Percentiles rank a stretch among this genome's conserved stretches.
phyloP scores from a whole-genome alignment of 2,329 filamentous ascomycete genomes.

The Fusarium sp. region DNA sequence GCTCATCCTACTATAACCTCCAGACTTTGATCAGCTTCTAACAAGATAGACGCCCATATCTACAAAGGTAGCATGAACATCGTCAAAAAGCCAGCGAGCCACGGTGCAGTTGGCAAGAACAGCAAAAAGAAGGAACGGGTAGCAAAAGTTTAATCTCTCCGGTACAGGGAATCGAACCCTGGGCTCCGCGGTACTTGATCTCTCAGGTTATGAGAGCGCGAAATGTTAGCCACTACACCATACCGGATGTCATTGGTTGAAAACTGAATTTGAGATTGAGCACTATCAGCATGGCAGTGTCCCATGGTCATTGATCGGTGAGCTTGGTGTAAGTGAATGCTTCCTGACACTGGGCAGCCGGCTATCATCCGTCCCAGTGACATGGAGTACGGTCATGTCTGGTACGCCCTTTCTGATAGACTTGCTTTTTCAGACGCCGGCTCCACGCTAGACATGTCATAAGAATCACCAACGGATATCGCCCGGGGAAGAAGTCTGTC shows the following conservation, averaged over 20 bases:
- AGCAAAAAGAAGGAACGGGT: neutral
- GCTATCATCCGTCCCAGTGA: neutral
- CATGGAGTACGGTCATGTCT: neutral
- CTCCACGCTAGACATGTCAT: neutral
- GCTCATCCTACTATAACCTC: neutral
- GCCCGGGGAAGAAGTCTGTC: neutral
- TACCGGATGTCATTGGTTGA: constrained; percentile 1
- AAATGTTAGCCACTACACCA: constrained; percentile 25
- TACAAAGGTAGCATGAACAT: neutral
- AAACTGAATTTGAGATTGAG: fast-evolving
- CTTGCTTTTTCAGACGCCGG: neutral
- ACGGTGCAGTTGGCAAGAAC: neutral
- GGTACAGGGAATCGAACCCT: neutral
- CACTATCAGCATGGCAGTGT: neutral
- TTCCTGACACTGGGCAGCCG: too few species aligned
- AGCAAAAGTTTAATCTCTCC: neutral
- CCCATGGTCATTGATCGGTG: neutral
- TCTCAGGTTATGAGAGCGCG: neutral
- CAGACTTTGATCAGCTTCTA: neutral
- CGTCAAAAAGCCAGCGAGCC: neutral
- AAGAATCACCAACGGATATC: neutral
- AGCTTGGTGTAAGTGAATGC: neutral
- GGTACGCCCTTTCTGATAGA: neutral
- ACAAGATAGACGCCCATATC: neutral
- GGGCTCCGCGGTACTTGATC: neutral